Evolutionary conservation across 2,329 filamentous ascomycete genomes (phyloP).

Genomic region (Monilinia fructigena): DNA sequence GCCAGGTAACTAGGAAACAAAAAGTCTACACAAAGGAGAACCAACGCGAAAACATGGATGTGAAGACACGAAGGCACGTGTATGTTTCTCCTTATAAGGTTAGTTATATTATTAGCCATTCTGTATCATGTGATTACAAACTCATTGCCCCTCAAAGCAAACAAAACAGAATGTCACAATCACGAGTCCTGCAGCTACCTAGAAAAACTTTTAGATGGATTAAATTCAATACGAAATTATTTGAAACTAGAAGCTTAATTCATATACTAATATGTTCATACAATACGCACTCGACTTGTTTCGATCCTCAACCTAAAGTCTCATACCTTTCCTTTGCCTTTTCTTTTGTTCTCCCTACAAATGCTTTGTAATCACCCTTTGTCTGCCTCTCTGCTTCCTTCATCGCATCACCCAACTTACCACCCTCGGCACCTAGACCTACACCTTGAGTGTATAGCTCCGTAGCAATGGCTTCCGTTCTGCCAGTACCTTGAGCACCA

Average conservation of each 20-base stretch:
- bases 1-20: too few species aligned
- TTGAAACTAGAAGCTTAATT: not conserved
- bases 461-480: slow-evolving; percentile 62
- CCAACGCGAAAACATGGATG: not conserved
- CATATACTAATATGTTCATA: not conserved
- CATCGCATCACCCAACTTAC: slow-evolving; percentile 67
- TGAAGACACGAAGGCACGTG: not conserved
- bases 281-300: not conserved
- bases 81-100: too few species aligned
- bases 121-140: too few species aligned
- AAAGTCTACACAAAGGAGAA: too few species aligned
- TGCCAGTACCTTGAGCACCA: slow-evolving; percentile 61
- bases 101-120: too few species aligned
- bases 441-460: slow-evolving; percentile 67
- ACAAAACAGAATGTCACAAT: not conserved
- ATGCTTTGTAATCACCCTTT: slow-evolving; percentile 58
- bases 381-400: slow-evolving; percentile 63
- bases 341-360: slow-evolving; percentile 63
- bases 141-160: too few species aligned
- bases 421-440: slow-evolving; percentile 66
- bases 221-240: not conserved
- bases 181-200: not conserved
- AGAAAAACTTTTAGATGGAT: not conserved
- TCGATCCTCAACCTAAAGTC: slow-evolving; percentile 45
- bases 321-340: slow-evolving; percentile 66